Evolutionary conservation across 2,329 filamentous ascomycete genomes (phyloP), one percentile per base, ranked within the genome.

Genomic region (Thielaviopsis euricoi): DNA sequence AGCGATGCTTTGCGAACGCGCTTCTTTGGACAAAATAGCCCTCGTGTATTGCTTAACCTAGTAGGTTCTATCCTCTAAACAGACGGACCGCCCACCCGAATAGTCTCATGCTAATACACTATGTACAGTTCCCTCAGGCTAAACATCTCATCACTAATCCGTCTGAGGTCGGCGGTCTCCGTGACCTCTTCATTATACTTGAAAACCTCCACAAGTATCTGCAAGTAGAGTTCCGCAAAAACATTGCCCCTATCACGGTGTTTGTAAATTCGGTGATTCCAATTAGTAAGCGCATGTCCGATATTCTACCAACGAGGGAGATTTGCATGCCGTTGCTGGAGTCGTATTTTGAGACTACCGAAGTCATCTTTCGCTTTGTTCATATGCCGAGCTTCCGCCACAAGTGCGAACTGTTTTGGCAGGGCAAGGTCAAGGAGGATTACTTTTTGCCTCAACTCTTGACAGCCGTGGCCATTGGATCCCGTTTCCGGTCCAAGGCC

Each of bases 241-340:
- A 71, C 0, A 66, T 78, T 48, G 67, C 73, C 5, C 77, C 78
- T 0, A 79, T 80, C 51, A 71, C 75, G 2, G 77, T 80, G 33
- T 80, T 75, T 62, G 77, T 79, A 26, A 76, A 80, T 63, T 80
- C 77, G n/a, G 76, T 79, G 69, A 76, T 78, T 64, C 77, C 78
- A 0, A 71, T 80, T 2, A 73, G 74, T 58, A 78, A 78, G 65
- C 75, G 78, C 52, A 81, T 81, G 78, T 72, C 71, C 29, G 77
- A 80, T 59, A 77, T 80, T 15, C 63, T 80, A 19, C 78, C 78
- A 0, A 73, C 71, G 33, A 76, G 72, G 63, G 59, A 67, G 0
- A 72, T 77, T 9, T 81, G 78, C 66, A 76, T 79, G 62, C 70
- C 73, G 15, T 70, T 80, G 3, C 63, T 80, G 2, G 66, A 71